Conservation (phyloP, 768 basidiomycete genomes). For the Boletus insuetus region DNA sequence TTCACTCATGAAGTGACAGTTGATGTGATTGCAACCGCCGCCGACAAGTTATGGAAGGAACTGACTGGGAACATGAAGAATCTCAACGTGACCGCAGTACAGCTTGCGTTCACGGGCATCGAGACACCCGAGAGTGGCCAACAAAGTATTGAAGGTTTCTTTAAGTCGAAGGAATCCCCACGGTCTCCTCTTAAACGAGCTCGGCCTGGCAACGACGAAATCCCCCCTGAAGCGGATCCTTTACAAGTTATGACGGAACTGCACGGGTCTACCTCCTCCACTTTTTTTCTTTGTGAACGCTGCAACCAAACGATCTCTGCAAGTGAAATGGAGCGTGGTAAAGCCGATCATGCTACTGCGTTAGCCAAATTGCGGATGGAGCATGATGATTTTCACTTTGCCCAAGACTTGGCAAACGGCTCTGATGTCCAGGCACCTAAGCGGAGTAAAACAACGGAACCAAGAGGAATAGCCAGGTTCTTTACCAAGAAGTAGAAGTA, state of each 20-base stretch:
- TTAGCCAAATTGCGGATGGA: constrained; percentile 55
- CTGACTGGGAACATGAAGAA: constrained; percentile 56
- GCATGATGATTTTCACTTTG: constrained; percentile 90
- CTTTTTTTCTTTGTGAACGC: constrained; percentile 55
- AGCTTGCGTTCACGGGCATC: constrained; percentile 75
- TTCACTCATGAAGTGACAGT: constrained; percentile 72
- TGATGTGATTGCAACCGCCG: constrained; percentile 72
- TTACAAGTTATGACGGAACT: neutral
- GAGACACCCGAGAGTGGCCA: constrained; percentile 77
- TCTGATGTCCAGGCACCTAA: constrained; percentile 24
- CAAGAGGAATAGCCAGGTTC: constrained; percentile 48
- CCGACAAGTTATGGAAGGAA: constrained; percentile 84
- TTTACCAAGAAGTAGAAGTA: constrained; percentile 35
- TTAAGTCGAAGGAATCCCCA: constrained; percentile 40
- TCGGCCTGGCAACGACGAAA: constrained; percentile 30
- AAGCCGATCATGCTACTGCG: constrained; percentile 30
- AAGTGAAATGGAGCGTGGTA: constrained; percentile 15
- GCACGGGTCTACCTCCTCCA: neutral
- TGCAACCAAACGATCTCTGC: constrained; percentile 50
- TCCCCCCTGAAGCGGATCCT: neutral
- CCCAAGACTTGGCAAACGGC: constrained; percentile 65
- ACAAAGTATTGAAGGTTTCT: constrained; percentile 84
- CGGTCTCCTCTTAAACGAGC: constrained; percentile 36
- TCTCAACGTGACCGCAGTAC: constrained; percentile 71
- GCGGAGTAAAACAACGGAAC: constrained; percentile 30